phyloP scores from a whole-genome alignment of 768 basidiomycete species.

The Amanita muscaria region DNA sequence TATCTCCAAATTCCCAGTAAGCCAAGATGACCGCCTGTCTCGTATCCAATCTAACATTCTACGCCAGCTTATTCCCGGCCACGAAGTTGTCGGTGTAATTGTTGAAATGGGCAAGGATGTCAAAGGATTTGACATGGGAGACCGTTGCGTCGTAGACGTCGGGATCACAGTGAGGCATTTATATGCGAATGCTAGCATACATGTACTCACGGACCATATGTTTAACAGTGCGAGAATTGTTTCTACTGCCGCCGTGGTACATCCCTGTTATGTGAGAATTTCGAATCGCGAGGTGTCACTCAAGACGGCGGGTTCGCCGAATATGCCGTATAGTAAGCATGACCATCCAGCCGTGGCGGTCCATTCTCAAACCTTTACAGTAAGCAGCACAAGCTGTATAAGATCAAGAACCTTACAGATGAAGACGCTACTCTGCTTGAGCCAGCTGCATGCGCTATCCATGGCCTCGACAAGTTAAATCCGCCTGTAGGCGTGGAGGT shows the following conservation, averaged over 20 bases:
- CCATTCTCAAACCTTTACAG: constrained; percentile 12
- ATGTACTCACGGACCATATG: not conserved
- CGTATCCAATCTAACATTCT: constrained; percentile 1
- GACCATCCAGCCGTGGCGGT: not conserved
- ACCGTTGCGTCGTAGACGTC: constrained; percentile 80
- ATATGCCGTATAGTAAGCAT: constrained; percentile 71
- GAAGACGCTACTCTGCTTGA: constrained; percentile 85
- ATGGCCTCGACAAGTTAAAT: constrained; percentile 82
- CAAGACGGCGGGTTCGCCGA: constrained; percentile 84
- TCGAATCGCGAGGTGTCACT: constrained; percentile 72
- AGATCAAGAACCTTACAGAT: constrained; percentile 79
- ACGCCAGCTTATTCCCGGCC: constrained; percentile 57
- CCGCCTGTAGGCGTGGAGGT: constrained; percentile 80
- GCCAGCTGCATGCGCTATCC: constrained; percentile 86
- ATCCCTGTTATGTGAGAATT: constrained; percentile 77
- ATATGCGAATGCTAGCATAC: constrained; percentile 14
- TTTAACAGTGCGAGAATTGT: constrained; percentile 66
- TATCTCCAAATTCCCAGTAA: constrained; percentile 51
- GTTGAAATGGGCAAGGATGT: constrained; percentile 76
- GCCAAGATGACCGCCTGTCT: not conserved
- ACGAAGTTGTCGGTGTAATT: constrained; percentile 67
- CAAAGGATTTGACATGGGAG: constrained; percentile 64
- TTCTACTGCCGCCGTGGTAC: constrained; percentile 86
- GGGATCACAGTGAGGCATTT: constrained; percentile 45
- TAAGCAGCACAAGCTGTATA: constrained; percentile 68